Base-by-base conservation (phyloP, 306 rosid genomes). In the Acacia confusa region DNA sequence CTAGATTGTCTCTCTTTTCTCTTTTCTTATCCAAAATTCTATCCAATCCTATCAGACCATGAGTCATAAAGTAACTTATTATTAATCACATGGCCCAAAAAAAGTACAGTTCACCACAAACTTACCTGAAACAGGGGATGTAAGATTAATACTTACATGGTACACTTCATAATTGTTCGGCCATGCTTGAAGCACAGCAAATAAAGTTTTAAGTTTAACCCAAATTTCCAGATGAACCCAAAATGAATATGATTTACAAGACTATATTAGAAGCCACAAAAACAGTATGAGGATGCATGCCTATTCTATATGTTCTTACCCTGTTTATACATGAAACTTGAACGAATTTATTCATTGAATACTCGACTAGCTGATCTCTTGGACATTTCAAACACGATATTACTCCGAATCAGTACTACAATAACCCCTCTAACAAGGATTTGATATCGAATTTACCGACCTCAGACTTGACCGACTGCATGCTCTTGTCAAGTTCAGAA, bases 401-500 rank as follows among this genome's bases (percentile, higher is more conserved):
- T 4, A n/a, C 66, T 52, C 34, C 30, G 20, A 38, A 27, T 55
- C 77, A 27, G 52, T 44, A 74, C 86, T 82, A 91, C 65, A 86
- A 84, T 50, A 90, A 87, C 74, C 86, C 89, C 82, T 86, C 89
- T 75, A 91, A 76, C 85, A 91, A 82, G 15, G 93, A 83, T 79
- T 78, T 87, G 83, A 73, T 81, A 34, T 70, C 84, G 73, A 92
- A 84, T 80, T 40, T 78, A 57, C 90, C 91, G 28, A 83, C 88
- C 91, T 93, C 87, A 69, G 96, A 90, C 84, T 83, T 88, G 55
- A 92, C 57, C 3, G 87, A 84, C 58, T 70, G 11, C 70, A 90
- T 77, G 69, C 72, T 84, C 79, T 92, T 94, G 61, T 80, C 87
- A 86, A 95, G 79, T 69, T 82, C 84, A 55, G 86, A 81, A 71